Conservation (phyloP, 176 grass and related monocot genomes). For the Aegilops longissima region DNA sequence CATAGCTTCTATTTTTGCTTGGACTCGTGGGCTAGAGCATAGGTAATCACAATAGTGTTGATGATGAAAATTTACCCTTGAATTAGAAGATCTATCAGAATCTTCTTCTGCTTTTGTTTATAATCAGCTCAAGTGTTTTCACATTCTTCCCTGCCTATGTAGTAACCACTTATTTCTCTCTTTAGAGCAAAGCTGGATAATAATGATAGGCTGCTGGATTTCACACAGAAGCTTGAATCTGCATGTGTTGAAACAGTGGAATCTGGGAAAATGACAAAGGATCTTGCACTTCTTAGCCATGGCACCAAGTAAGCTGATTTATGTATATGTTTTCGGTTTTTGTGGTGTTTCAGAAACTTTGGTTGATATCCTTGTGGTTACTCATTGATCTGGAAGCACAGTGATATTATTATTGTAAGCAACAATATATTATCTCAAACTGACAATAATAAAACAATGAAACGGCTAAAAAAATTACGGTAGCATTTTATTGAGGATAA, state of each 20-base stretch:
- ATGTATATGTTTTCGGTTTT: not conserved
- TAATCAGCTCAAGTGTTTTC: not conserved
- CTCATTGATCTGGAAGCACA: not conserved
- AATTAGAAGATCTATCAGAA: not conserved
- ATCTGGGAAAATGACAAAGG: constrained; percentile 97
- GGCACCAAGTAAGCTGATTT: constrained; percentile 75
- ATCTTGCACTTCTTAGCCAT: constrained; percentile 94
- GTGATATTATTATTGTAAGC: not conserved
- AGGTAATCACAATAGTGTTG: constrained; percentile 47
- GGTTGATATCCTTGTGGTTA: not conserved
- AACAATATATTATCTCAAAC: not conserved
- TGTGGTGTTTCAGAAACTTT: constrained; percentile 21
- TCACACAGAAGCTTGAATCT: constrained; percentile 83
- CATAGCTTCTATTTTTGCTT: constrained; percentile 98
- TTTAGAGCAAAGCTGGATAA: constrained; percentile 90
- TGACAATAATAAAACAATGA: not conserved
- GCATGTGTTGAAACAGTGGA: constrained; percentile 89
- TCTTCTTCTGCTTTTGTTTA: not conserved
- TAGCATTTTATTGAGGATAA: not conserved
- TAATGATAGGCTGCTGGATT: constrained; percentile 65
- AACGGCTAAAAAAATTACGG: constrained; percentile 2
- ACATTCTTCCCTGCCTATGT: constrained; percentile 12
- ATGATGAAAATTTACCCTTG: not conserved
- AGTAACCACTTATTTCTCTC: constrained; percentile 1
- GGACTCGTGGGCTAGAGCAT: constrained; percentile 93